phyloP scores from a whole-genome alignment of 331 rosid genomes.

The Spiraea crenata region DNA sequence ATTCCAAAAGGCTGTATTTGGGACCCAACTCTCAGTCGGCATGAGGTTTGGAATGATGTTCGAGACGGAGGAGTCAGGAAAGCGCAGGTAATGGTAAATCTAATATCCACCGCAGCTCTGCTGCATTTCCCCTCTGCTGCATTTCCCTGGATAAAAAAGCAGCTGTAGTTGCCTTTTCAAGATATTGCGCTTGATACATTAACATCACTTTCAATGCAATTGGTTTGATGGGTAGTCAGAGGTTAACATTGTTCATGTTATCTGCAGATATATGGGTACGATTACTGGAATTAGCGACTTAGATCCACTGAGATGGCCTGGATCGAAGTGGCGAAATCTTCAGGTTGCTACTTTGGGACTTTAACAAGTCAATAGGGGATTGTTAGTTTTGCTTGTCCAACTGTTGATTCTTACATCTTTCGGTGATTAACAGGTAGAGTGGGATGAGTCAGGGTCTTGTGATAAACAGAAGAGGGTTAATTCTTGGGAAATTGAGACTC shows the following conservation, averaged over 20 bases:
- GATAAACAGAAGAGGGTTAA: conserved; percentile 87
- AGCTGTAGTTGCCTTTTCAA: neutral
- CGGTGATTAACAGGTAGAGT: conserved; percentile 57
- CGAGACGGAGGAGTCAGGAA: conserved; percentile 97
- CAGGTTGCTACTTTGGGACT: conserved; percentile 48
- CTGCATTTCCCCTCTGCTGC: neutral
- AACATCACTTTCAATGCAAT: neutral
- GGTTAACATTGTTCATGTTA: conserved; percentile 25
- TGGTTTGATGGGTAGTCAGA: neutral
- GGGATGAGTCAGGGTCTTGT: conserved; percentile 95
- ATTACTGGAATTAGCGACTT: conserved; percentile 74
- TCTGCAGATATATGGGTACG: conserved; percentile 89
- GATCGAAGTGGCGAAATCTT: conserved; percentile 95
- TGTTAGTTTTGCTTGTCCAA: conserved; percentile 4
- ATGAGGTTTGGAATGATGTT: conserved; percentile 99
- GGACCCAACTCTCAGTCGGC: conserved; percentile 83
- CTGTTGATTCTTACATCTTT: neutral
- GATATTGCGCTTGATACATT: neutral
- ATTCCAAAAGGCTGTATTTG: conserved; percentile 75
- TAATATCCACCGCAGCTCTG: neutral
- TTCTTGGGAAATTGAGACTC: conserved; percentile 93
- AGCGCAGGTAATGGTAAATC: conserved; percentile 69
- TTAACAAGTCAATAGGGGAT: neutral
- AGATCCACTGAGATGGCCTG: conserved; percentile 97
- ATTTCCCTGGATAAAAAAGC: neutral